phyloP scores from a whole-genome alignment of 345 rosid genomes.

The Aquilaria sinensis region DNA sequence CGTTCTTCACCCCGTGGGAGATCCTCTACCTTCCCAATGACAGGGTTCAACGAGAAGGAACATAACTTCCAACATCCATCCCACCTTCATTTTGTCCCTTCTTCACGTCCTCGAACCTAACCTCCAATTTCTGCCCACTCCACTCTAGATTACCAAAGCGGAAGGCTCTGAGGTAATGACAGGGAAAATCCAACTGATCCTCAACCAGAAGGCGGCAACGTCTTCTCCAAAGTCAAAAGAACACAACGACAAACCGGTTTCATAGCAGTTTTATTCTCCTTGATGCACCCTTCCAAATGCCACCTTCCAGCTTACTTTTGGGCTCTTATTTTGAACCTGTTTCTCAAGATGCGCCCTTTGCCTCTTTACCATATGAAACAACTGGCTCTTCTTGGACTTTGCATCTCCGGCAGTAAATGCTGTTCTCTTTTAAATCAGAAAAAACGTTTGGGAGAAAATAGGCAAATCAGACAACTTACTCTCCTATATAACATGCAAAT shows the following conservation, averaged over 20 bases:
- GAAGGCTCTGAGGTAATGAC: constrained; percentile 16
- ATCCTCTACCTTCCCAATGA: constrained; percentile 18
- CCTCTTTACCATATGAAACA: constrained; percentile 18
- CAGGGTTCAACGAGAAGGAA: constrained; percentile 9
- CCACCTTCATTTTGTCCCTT: constrained; percentile 15
- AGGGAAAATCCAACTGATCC: constrained; percentile 12
- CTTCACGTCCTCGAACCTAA: not conserved
- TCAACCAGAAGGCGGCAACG: constrained; percentile 19
- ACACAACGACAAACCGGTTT: constrained; percentile 14
- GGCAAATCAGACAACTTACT: constrained; percentile 5
- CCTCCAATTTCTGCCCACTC: constrained; percentile 1
- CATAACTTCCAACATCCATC: constrained; percentile 18
- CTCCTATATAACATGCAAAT: constrained; percentile 15
- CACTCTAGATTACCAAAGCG: constrained; percentile 14
- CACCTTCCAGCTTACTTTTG: constrained; percentile 17
- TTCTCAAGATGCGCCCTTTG: constrained; percentile 14
- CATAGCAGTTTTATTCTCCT: constrained; percentile 18
- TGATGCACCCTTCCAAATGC: constrained; percentile 22
- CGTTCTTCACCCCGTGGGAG: constrained; percentile 1
- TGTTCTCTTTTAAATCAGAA: constrained; percentile 13
- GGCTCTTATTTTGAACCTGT: constrained; percentile 10
- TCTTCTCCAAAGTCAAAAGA: constrained; percentile 19
- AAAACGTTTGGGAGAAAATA: not conserved
- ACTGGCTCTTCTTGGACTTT: constrained; percentile 28
- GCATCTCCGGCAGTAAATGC: constrained; percentile 12